A percentile compares a stretch with the other conserved stretches of the same genome.
phyloP scores from a whole-genome alignment of 2,329 filamentous ascomycete genomes.

The Phialocephala subalpina region DNA sequence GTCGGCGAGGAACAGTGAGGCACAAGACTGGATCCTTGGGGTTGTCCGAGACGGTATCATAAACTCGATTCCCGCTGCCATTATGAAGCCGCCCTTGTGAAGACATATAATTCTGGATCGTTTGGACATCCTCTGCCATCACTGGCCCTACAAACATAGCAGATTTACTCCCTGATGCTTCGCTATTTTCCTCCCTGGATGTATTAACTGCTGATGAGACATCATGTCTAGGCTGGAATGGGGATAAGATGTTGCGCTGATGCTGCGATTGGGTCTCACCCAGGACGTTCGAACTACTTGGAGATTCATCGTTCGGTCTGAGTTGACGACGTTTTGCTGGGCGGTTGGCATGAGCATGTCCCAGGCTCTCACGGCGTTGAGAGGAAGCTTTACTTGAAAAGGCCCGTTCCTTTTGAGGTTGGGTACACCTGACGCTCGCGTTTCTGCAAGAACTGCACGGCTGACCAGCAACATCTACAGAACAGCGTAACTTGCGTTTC shows the following conservation, averaged over 20 bases:
- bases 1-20: constrained; percentile 36
- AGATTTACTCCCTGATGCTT: constrained; percentile 21
- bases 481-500: constrained; percentile 67
- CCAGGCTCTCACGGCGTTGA: not conserved
- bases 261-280: not conserved
- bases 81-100: constrained; percentile 39
- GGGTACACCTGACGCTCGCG: constrained; percentile 3
- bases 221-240: not conserved
- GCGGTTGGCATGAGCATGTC: not conserved
- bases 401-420: constrained; percentile 12
- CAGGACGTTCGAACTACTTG: not conserved
- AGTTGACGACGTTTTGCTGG: not conserved
- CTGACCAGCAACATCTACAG: constrained; percentile 59
- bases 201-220: not conserved
- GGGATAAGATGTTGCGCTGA: not conserved
- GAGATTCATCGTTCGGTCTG: not conserved
- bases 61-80: constrained; percentile 1
- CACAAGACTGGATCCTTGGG: constrained; percentile 53
- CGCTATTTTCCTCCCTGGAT: not conserved
- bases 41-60: constrained; percentile 53
- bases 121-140: constrained; percentile 65
- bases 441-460: constrained; percentile 63
- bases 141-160: constrained; percentile 67
- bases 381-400: not conserved
- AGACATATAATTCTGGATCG: constrained; percentile 66